Conservation (phyloP, 2,329 filamentous ascomycete species). For the Bisporella sp. region DNA sequence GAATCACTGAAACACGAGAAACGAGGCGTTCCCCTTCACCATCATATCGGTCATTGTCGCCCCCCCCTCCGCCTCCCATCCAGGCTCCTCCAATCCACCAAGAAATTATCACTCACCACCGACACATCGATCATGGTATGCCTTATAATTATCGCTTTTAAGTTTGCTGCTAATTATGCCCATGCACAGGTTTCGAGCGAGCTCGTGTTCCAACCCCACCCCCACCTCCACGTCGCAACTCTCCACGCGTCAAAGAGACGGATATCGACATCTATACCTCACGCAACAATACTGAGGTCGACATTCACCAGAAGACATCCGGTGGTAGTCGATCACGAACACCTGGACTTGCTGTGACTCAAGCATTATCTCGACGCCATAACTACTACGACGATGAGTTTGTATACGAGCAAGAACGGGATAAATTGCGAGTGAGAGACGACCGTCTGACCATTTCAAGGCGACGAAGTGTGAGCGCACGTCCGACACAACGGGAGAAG, state of each 20-base stretch:
- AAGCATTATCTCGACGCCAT: constrained; percentile 17
- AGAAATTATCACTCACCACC: constrained; percentile 76
- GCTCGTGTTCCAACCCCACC: constrained; percentile 12
- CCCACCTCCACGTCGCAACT: constrained; percentile 9
- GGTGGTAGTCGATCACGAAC: constrained; percentile 12
- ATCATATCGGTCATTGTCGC: constrained; percentile 19
- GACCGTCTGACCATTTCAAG: constrained; percentile 17
- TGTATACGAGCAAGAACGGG: constrained; percentile 43
- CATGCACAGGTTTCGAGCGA: constrained; percentile 22
- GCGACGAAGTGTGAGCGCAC: constrained; percentile 21
- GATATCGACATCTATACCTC: constrained; percentile 56
- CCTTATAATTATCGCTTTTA: not conserved
- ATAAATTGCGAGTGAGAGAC: constrained; percentile 30
- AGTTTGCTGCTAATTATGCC: not conserved
- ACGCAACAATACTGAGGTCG: constrained; percentile 48
- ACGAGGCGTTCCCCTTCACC: not conserved
- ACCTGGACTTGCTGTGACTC: constrained; percentile 1
- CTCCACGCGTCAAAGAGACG: constrained; percentile 34
- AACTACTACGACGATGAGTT: constrained; percentile 59
- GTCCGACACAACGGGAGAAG: constrained; percentile 15
- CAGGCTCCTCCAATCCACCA: constrained; percentile 75
- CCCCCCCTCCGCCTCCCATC: constrained; percentile 44
- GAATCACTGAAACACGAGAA: constrained; percentile 12
- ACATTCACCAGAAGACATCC: constrained; percentile 33
- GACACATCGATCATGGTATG: constrained; percentile 76